Conservation (phyloP, 2,329 filamentous ascomycete species). For the Cercospora beticola region DNA sequence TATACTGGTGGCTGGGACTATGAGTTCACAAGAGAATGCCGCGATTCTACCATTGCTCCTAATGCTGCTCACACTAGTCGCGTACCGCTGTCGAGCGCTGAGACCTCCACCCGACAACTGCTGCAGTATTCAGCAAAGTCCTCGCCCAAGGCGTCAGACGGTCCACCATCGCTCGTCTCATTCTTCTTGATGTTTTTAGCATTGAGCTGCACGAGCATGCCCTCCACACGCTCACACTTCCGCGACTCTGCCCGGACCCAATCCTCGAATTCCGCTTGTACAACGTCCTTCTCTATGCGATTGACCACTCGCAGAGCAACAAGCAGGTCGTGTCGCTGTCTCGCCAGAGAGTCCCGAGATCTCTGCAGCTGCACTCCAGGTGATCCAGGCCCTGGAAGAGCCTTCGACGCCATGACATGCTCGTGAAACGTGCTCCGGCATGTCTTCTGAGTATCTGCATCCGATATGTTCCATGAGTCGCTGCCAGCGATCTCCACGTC, state of each 20-base stretch:
- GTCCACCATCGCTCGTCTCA: neutral
- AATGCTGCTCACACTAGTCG: conserved; percentile 17
- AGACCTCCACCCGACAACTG: conserved; percentile 54
- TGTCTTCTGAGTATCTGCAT: conserved; percentile 18
- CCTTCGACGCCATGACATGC: conserved; percentile 24
- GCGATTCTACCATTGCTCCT: neutral
- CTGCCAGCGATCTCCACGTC: conserved; percentile 28
- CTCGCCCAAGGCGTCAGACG: conserved; percentile 48
- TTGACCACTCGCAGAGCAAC: conserved; percentile 91
- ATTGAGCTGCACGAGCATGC: conserved; percentile 44
- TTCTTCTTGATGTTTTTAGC: conserved; percentile 17
- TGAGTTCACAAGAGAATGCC: neutral
- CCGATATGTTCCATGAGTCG: neutral
- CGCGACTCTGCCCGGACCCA: conserved; percentile 80
- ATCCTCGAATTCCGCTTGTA: conserved; percentile 87
- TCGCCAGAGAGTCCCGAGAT: conserved; percentile 78
- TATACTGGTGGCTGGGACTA: neutral
- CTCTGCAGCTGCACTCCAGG: conserved; percentile 60
- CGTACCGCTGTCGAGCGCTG: conserved; percentile 17
- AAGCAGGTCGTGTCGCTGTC: conserved; percentile 84
- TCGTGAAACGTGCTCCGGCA: conserved; percentile 39
- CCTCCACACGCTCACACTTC: conserved; percentile 66
- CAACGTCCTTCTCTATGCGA: conserved; percentile 79
- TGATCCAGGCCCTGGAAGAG: conserved; percentile 7
- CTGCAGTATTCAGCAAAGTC: conserved; percentile 62